Conservation (phyloP, 306 rosid species). For the Rosa multiflora region DNA sequence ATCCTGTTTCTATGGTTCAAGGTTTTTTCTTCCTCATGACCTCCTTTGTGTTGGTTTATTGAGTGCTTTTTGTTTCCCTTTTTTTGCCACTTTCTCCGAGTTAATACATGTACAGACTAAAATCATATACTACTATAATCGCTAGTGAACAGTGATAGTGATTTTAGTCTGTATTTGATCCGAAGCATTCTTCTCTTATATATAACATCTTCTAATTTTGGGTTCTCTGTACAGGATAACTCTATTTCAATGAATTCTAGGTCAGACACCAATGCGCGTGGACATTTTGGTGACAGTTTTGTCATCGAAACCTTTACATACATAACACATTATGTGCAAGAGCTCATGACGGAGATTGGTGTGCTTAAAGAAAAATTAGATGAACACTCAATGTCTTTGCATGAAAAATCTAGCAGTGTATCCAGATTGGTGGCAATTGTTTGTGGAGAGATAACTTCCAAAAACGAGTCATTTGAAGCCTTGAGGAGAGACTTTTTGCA, state of each 20-base stretch:
- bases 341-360: constrained; percentile 45
- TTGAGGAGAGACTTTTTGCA: constrained; percentile 50
- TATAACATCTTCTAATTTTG: constrained; percentile 20
- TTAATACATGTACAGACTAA: background rate
- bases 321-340: constrained; percentile 53
- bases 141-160: no score
- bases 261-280: constrained; percentile 44
- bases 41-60: background rate
- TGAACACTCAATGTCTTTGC: constrained; percentile 50
- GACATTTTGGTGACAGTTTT: constrained; percentile 43
- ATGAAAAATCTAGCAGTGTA: constrained; percentile 47
- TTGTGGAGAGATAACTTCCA: constrained; percentile 60
- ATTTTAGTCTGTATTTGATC: background rate
- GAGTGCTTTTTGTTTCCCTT: background rate
- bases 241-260: constrained; percentile 41
- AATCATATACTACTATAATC: no score
- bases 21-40: background rate
- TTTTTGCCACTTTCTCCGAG: background rate
- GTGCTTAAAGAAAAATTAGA: constrained; percentile 54
- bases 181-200: constrained; percentile 3
- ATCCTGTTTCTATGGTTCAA: background rate
- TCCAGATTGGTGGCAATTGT: constrained; percentile 43
- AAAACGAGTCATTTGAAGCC: constrained; percentile 55
- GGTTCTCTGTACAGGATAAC: constrained; percentile 48
- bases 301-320: constrained; percentile 33